These are phyloP conservation scores for Ascodesmis nigricans DNA, from an alignment of 495 filamentous ascomycete genomes.

Conservation along the genomic window DNA sequence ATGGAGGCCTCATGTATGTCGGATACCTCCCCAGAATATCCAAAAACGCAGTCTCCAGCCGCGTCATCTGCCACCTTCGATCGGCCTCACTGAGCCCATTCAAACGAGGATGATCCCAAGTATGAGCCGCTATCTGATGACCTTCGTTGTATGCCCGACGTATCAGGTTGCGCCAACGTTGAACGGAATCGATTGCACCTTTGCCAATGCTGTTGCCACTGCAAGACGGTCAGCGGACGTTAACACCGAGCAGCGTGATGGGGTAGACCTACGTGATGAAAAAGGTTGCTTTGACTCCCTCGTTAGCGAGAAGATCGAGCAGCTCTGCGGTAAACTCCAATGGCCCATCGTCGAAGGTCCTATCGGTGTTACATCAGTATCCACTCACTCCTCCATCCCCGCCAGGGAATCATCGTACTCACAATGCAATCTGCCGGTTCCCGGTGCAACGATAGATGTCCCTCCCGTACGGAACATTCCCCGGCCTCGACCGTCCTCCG, in stretches of 20 bases:
- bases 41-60: constrained; percentile 42
- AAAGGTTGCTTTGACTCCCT: constrained; percentile 42
- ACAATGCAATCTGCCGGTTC: constrained; percentile 10
- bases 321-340: constrained; percentile 39
- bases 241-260: neutral
- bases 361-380: neutral
- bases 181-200: constrained; percentile 32
- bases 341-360: constrained; percentile 56
- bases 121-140: constrained; percentile 52
- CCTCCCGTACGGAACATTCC: constrained; percentile 11
- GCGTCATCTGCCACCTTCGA: constrained; percentile 36
- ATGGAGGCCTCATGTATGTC: constrained; percentile 57
- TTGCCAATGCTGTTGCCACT: constrained; percentile 45
- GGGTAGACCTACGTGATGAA: constrained; percentile 30
- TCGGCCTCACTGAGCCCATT: constrained; percentile 28
- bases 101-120: constrained; percentile 46
- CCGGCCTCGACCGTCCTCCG: constrained; percentile 1
- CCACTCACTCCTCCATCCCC: neutral
- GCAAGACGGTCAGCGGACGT: neutral
- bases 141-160: constrained; percentile 36
- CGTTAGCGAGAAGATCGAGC: constrained; percentile 36
- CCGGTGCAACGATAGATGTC: constrained; percentile 6
- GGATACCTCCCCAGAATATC: constrained; percentile 43
- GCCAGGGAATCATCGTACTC: neutral
- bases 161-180: constrained; percentile 29